These are phyloP conservation scores for Melaleuca quinquenervia DNA, from an alignment of 345 rosid genomes.

Conservation along the genomic window DNA sequence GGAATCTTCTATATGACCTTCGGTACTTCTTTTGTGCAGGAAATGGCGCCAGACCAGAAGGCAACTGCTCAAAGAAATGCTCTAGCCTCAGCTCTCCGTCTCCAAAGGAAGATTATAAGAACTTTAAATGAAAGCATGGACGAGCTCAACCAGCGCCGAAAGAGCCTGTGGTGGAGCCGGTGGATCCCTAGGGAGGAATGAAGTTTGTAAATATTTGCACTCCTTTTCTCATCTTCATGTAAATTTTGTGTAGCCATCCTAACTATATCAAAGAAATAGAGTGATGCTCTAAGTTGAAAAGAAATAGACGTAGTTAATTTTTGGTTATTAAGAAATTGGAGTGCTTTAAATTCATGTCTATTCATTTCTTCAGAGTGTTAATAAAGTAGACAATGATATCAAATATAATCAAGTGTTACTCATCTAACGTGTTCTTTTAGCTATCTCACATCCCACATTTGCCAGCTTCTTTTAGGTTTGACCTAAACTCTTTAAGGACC, in stretches of 20 bases:
- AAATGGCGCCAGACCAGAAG: slow-evolving; percentile 52
- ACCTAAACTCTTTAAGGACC: background rate
- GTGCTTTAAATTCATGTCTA: background rate
- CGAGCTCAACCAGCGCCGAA: slow-evolving; percentile 57
- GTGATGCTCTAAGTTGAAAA: background rate
- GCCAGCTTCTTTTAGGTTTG: background rate
- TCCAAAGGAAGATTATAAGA: slow-evolving; percentile 64
- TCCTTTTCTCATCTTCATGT: background rate
- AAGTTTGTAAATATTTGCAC: slow-evolving; percentile 15
- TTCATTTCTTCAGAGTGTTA: background rate
- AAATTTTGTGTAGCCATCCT: slow-evolving; percentile 8
- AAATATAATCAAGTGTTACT: background rate
- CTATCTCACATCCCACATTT: background rate
- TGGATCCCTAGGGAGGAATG: slow-evolving; percentile 92
- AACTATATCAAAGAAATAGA: background rate
- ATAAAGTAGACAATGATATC: background rate
- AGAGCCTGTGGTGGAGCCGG: slow-evolving; percentile 92
- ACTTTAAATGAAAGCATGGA: slow-evolving; percentile 70
- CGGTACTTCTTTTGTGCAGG: slow-evolving; percentile 24
- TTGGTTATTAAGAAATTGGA: background rate
- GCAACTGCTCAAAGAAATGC: slow-evolving; percentile 53
- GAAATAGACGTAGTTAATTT: background rate
- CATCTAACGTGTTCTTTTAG: background rate
- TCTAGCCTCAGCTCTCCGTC: slow-evolving; percentile 64
- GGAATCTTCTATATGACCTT: background rate